These are phyloP conservation scores for Tolypocladium ophioglossoides DNA, from an alignment of 2,329 filamentous ascomycete species.

Conservation along the genomic window DNA sequence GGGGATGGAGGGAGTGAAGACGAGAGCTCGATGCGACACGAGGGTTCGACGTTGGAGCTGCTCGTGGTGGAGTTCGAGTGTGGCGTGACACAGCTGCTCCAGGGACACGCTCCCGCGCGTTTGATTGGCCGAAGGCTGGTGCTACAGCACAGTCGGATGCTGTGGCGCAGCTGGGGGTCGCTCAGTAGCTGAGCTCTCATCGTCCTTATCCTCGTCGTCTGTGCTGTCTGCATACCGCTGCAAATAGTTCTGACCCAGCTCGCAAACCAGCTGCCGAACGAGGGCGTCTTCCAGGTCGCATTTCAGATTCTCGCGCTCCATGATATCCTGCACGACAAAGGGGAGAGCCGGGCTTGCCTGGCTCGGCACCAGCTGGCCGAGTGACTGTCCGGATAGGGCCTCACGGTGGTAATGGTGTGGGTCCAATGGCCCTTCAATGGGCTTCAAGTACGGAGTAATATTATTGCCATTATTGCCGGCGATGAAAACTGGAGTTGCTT, in stretches of 20 bases:
- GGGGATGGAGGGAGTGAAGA: neutral
- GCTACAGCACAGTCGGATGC: neutral
- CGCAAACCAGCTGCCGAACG: neutral
- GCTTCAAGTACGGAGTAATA: too few species aligned
- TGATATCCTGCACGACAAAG: neutral
- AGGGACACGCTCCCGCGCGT: neutral
- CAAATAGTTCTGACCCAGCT: neutral
- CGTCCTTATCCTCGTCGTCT: neutral
- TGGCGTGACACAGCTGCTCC: neutral
- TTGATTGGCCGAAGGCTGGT: constrained; percentile 1
- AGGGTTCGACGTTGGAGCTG: neutral
- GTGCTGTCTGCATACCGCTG: neutral
- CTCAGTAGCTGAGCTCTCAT: too few species aligned
- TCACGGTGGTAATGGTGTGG: neutral
- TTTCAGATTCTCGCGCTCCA: neutral
- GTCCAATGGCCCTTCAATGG: neutral
- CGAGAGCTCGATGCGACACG: neutral
- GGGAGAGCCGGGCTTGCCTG: too few species aligned
- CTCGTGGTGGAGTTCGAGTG: neutral
- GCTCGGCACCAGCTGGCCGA: too few species aligned
- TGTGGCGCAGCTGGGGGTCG: neutral
- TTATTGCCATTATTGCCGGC: too few species aligned
- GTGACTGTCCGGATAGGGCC: neutral
- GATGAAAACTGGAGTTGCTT: too few species aligned
- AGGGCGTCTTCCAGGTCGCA: neutral